phyloP scores from a whole-genome alignment of 345 rosid species.

The Reutealis trisperma region DNA sequence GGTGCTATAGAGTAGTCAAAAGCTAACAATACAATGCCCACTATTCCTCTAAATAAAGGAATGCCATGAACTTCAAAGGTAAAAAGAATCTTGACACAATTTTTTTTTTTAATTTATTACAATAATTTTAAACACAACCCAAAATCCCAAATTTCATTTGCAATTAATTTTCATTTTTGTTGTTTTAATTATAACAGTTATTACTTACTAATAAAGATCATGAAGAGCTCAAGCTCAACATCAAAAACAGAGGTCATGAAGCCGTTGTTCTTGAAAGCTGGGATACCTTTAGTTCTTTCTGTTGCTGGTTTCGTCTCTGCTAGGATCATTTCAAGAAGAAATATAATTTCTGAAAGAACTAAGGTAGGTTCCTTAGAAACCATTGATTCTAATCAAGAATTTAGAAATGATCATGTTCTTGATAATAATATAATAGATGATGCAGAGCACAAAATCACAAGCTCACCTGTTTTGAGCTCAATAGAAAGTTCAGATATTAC shows the following conservation, averaged over 20 bases:
- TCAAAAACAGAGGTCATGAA: slow-evolving; percentile 43
- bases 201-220: background rate
- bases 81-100: slow-evolving; percentile 37
- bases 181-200: background rate
- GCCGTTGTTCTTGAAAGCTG: slow-evolving; percentile 67
- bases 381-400: slow-evolving; percentile 21
- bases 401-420: slow-evolving; percentile 11
- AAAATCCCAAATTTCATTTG: background rate
- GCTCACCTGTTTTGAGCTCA: slow-evolving; percentile 9
- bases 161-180: background rate
- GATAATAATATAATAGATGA: slow-evolving; percentile 18
- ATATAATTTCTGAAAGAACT: slow-evolving; percentile 14
- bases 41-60: slow-evolving; percentile 40
- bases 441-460: slow-evolving; percentile 22
- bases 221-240: slow-evolving; percentile 46
- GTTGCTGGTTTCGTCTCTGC: slow-evolving; percentile 60
- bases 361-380: slow-evolving; percentile 18
- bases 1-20: slow-evolving; percentile 41
- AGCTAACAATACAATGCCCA: slow-evolving; percentile 23
- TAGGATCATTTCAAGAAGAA: slow-evolving; percentile 42
- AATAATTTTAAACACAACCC: background rate
- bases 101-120: background rate
- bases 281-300: slow-evolving; percentile 61
- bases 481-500: slow-evolving; percentile 12
- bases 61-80: slow-evolving; percentile 31